phyloP scores from a whole-genome alignment of 2,329 filamentous ascomycete species.

The Neoarthrinium moseri region DNA sequence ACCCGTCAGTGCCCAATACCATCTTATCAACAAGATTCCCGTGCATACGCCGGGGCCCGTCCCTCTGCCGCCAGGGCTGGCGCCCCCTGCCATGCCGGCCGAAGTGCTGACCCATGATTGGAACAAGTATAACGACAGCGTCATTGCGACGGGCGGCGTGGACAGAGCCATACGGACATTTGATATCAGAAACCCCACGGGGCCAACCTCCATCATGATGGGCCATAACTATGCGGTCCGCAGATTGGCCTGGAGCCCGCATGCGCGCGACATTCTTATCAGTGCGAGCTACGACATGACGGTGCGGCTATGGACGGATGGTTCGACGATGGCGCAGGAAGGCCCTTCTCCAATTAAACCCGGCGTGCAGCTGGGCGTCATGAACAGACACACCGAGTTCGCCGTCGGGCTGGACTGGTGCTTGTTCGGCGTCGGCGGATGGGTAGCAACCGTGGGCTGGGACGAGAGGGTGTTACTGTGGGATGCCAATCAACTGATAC shows the following conservation, averaged over 20 bases:
- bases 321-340: conserved; percentile 38
- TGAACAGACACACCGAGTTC: conserved; percentile 95
- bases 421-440: conserved; percentile 89
- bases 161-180: conserved; percentile 87
- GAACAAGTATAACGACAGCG: conserved; percentile 92
- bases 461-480: conserved; percentile 88
- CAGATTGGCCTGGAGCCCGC: conserved; percentile 86
- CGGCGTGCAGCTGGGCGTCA: conserved; percentile 75
- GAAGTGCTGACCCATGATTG: conserved; percentile 96
- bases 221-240: conserved; percentile 92
- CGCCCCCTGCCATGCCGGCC: conserved; percentile 54
- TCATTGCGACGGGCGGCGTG: conserved; percentile 86
- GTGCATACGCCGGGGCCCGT: conserved; percentile 69
- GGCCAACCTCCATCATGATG: conserved; percentile 70
- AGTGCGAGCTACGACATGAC: conserved; percentile 98
- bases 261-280: conserved; percentile 83
- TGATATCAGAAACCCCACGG: conserved; percentile 77
- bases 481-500: conserved; percentile 62
- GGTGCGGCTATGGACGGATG: conserved; percentile 89
- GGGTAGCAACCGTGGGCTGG: conserved; percentile 94
- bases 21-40: conserved; percentile 78
- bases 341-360: conserved; percentile 37
- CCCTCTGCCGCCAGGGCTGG: conserved; percentile 28
- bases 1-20: conserved; percentile 81
- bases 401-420: conserved; percentile 98